These are phyloP conservation scores for Rhododendron ferrugineum DNA, from an alignment of 148 eudicot species.

Conservation along the genomic window DNA sequence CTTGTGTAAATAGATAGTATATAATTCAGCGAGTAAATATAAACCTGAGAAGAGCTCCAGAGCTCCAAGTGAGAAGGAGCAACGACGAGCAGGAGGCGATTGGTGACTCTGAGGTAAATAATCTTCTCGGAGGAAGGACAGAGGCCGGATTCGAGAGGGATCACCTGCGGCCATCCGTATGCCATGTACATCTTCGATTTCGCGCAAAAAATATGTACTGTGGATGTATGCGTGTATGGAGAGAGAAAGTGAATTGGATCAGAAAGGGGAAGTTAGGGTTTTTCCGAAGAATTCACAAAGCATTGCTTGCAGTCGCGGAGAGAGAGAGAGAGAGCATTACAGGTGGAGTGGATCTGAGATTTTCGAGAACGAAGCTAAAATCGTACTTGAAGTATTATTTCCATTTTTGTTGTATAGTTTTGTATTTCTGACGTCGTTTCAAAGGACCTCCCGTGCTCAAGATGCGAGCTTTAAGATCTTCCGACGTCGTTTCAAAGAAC, in stretches of 20 bases:
- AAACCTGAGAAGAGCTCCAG: slow-evolving; percentile 88
- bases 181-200: slow-evolving; percentile 85
- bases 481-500: too few species aligned
- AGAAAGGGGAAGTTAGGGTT: slow-evolving; percentile 24
- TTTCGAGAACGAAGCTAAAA: slow-evolving; percentile 10
- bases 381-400: background rate
- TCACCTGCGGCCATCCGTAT: slow-evolving; percentile 97
- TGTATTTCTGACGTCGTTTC: too few species aligned
- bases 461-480: too few species aligned
- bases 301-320: slow-evolving; percentile 15
- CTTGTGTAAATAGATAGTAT: background rate
- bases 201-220: background rate
- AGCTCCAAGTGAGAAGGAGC: slow-evolving; percentile 83
- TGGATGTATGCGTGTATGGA: background rate
- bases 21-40: background rate
- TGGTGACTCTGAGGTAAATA: slow-evolving; percentile 56
- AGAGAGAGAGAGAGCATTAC: slow-evolving; percentile 18
- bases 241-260: background rate
- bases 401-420: too few species aligned
- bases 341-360: slow-evolving; percentile 48
- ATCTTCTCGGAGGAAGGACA: slow-evolving; percentile 54
- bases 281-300: background rate
- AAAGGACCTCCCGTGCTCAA: too few species aligned
- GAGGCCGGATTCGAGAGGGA: slow-evolving; percentile 64
- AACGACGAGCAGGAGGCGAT: slow-evolving; percentile 68